These are phyloP conservation scores for Panicum virgatum DNA, from an alignment of 202 grass and related monocot genomes.

Conservation along the genomic window DNA sequence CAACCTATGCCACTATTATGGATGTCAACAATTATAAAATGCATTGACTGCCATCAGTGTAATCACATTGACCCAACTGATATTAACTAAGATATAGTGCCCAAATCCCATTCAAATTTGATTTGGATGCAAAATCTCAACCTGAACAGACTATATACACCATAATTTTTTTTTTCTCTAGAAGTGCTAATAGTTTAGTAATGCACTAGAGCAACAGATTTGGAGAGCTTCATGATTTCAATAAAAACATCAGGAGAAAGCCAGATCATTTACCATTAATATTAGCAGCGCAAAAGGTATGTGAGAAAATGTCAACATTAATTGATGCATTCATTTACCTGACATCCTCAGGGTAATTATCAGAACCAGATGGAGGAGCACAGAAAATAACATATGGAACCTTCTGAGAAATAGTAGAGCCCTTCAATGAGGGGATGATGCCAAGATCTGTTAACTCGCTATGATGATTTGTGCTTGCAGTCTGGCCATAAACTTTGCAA, in stretches of 20 bases:
- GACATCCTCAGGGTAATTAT: conserved; percentile 79
- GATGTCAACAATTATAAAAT: neutral
- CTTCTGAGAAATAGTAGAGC: conserved; percentile 55
- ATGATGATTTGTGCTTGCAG: conserved; percentile 82
- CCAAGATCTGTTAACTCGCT: conserved; percentile 66
- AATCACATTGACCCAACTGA: neutral
- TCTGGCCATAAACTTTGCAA: conserved; percentile 88
- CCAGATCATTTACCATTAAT: neutral
- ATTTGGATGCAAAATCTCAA: conserved; percentile 13
- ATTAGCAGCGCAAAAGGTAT: neutral
- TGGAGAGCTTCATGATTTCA: neutral
- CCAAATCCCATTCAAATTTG: neutral
- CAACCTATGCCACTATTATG: neutral
- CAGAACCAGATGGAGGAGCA: conserved; percentile 75
- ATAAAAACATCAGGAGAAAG: neutral
- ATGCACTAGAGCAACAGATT: neutral
- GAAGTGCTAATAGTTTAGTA: neutral
- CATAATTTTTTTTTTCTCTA: conserved; percentile 2
- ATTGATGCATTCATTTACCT: conserved; percentile 41
- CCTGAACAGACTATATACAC: neutral
- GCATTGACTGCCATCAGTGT: neutral
- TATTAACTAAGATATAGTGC: neutral
- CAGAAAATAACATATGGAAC: conserved; percentile 89
- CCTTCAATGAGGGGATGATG: conserved; percentile 71
- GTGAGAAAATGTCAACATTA: neutral